Conservation (phyloP, 306 rosid species). For the Prunus fruticosa region DNA sequence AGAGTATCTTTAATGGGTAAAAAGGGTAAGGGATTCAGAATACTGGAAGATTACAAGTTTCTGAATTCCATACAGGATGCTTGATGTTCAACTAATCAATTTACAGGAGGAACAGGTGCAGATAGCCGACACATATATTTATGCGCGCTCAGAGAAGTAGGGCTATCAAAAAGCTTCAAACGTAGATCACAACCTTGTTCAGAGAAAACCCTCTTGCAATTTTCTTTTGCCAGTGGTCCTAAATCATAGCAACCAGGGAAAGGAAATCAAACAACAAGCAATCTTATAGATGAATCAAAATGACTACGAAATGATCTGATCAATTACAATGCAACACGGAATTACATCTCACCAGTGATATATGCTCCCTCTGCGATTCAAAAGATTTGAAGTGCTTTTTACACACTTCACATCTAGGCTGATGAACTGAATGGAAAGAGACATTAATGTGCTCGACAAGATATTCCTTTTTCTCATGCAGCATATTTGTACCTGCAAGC, state of each 20-base stretch:
- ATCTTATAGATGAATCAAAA: not conserved
- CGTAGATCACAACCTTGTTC: constrained; percentile 66
- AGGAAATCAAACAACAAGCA: not conserved
- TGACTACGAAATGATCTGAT: not conserved
- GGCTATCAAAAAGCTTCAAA: constrained; percentile 45
- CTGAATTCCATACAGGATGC: not conserved
- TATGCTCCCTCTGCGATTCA: constrained; percentile 83
- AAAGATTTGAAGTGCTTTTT: constrained; percentile 76
- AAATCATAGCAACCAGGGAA: constrained; percentile 22
- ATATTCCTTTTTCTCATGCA: constrained; percentile 73
- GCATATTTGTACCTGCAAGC: constrained; percentile 61
- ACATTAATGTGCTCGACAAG: constrained; percentile 67
- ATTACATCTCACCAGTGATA: constrained; percentile 48
- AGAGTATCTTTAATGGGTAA: constrained; percentile 12
- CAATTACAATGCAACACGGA: constrained; percentile 8
- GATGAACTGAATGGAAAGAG: constrained; percentile 65
- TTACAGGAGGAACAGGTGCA: constrained; percentile 54
- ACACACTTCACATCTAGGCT: constrained; percentile 70
- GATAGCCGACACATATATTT: constrained; percentile 36
- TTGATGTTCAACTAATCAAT: constrained; percentile 18
- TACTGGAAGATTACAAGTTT: not conserved
- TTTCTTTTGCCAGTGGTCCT: constrained; percentile 65
- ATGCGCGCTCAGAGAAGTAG: constrained; percentile 47
- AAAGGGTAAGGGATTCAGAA: not conserved
- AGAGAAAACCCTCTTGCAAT: constrained; percentile 48